Base-by-base conservation (phyloP, 257 asterid genomes). In the Nicotiana paniculata region DNA sequence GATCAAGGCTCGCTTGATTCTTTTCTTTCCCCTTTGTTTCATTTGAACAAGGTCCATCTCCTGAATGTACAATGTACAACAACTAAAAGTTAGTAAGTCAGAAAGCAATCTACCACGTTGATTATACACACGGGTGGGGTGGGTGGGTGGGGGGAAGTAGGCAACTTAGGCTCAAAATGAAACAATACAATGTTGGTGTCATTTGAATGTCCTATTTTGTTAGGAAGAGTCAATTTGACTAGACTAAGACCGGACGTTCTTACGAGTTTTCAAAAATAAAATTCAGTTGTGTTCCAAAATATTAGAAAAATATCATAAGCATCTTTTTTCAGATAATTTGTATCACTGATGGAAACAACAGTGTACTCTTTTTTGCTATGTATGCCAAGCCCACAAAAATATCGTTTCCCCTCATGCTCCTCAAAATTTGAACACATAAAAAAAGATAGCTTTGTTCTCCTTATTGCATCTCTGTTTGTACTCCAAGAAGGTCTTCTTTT, bases 31-130 rank as follows among this genome's bases (percentile, higher is more conserved):
- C 89, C 99, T 89, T 84, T 86, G 86, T 91, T 90, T 94, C 99
- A 94, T 91, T 75, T 86, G 97, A 83, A 94, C 68, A 28, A 93
- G 84, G 87, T 96, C 99, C 90, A 96, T 43, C 85, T 94, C 99
- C 99, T 93, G 82, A 12, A 86, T 46, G 79, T 55, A 43, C 51
- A 72, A 68, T 15, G 11, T 37, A 70, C 33, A 70, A 70, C 33
- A 70, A 39, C 59, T 13, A 54, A 54, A 54, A 54, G 7, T 54
- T 28, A 51, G 5, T 2, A 21, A 18, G 21, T 59, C 15, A 83
- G 37, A 30, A 7, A 28, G 77, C 32, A 32, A 33, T 54, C 59
- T 54, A 54, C 6, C 21, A 54, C 0, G 54, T 16, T 12, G 51
- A 5, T 46, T 15, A 28, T 43, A 35, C 46, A 33, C 48, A 33